Base-by-base conservation (phyloP, 495 filamentous ascomycete genomes). In the Diplogelasinospora grovesii region DNA sequence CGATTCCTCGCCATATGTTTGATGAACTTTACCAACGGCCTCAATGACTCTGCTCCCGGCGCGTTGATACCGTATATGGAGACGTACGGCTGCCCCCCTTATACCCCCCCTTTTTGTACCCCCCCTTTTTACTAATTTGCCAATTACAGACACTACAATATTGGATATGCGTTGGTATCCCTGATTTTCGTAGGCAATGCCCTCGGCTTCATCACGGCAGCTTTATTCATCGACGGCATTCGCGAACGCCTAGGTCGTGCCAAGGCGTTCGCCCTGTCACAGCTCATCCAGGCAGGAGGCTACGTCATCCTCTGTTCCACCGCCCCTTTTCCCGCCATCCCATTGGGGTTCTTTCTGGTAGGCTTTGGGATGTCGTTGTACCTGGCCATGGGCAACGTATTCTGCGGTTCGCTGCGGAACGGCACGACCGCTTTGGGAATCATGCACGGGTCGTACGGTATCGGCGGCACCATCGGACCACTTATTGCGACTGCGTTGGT, bases 101-200 rank as follows among this genome's bases (percentile, higher is more conserved):
- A n/a, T n/a, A n/a, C 36, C 26, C 21, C 16, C 36, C 14, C 41
- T 32, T 25, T n/a, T 8, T n/a, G 8, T 24, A 2, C 4, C 6
- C 5, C 8, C 13, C 36, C 2, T 21, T 4, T 2, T 20, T 22
- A 31, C 10, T 22, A 18, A 16, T 35, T 19, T 9, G 22, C 5
- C 29, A 73, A 77, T 40, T 18, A 15, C 25, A 70, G 68, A 13
- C 46, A 82, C 41, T 90, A 89, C 52, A 39, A 64, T 34, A 83
- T 89, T 36, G 79, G 76, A 37, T 89, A 89, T 45, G 78, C 81
- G 5, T 53, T 85, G 16, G 80, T 89, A 18, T 86, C 85, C 8
- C 60, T 89, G 6, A 81, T 94, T 50, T 92, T 89, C 67, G 73
- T 95, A 19, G 70, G 79, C 27, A 85, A 84, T 47, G 86, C 87